A percentile compares a stretch with the other conserved stretches of the same genome.
These are phyloP conservation scores for Paraleonurus japonicus DNA, from an alignment of 257 asterid species.

Conservation along the genomic window DNA sequence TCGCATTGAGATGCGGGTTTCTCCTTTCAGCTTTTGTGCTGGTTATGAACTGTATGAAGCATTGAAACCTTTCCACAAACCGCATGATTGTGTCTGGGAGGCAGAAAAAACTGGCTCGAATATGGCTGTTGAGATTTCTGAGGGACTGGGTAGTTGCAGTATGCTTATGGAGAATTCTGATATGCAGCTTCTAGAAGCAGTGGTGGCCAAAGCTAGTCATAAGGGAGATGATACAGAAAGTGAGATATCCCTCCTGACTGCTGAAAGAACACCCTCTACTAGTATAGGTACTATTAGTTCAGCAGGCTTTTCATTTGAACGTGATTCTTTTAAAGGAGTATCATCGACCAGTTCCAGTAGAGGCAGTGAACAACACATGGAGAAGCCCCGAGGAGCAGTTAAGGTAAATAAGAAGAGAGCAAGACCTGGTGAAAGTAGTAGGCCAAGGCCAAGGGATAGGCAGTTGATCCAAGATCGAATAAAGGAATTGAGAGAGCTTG, in stretches of 20 bases:
- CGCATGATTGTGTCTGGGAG: conserved; percentile 40
- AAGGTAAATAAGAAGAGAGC: conserved; percentile 75
- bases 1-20: conserved; percentile 22
- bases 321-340: conserved; percentile 55
- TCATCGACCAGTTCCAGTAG: conserved; percentile 72
- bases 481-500: conserved; percentile 89
- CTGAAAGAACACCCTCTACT: conserved; percentile 56
- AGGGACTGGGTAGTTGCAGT: conserved; percentile 53
- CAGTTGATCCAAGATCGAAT: conserved; percentile 97
- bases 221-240: conserved; percentile 40
- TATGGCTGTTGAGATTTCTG: conserved; percentile 58
- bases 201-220: conserved; percentile 67
- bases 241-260: conserved; percentile 46
- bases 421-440: conserved; percentile 87
- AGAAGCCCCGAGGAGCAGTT: conserved; percentile 48
- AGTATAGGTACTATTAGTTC: conserved; percentile 69
- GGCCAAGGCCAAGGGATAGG: conserved; percentile 98
- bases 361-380: conserved; percentile 63
- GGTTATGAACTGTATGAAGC: conserved; percentile 92
- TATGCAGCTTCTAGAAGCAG: conserved; percentile 82
- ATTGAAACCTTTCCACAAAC: conserved; percentile 67
- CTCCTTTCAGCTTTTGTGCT: conserved; percentile 61
- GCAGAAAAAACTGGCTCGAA: conserved; percentile 39
- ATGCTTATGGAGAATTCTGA: conserved; percentile 54
- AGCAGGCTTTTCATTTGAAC: conserved; percentile 65